phyloP scores from a whole-genome alignment of 176 grass and related monocot species.

The Cenchrus fungigraminus region DNA sequence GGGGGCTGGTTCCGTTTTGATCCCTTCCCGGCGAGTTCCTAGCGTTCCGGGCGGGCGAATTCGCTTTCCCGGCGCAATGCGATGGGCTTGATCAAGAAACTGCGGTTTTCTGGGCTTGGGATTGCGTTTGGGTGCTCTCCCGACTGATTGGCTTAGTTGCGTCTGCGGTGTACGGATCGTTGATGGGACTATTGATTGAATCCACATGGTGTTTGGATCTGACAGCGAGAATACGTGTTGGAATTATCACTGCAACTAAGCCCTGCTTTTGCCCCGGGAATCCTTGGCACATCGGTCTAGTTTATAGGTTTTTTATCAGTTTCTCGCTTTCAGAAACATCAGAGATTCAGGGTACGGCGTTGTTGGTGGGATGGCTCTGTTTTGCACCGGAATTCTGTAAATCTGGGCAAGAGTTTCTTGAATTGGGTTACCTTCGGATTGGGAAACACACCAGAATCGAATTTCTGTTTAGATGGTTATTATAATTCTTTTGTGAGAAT shows the following conservation, averaged over 20 bases:
- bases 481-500: background rate
- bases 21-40: background rate
- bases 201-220: slow-evolving; percentile 14
- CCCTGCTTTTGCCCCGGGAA: background rate
- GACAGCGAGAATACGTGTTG: background rate
- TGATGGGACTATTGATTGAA: background rate
- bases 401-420: slow-evolving; percentile 7
- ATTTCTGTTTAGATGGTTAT: background rate
- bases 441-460: background rate
- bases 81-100: background rate
- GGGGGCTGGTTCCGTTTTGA: background rate
- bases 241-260: background rate
- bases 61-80: slow-evolving; percentile 28
- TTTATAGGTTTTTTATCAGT: background rate
- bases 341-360: background rate
- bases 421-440: slow-evolving; percentile 8
- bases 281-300: background rate
- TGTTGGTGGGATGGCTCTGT: background rate
- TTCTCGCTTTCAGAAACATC: background rate
- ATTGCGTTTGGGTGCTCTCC: slow-evolving; percentile 14
- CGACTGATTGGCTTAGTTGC: background rate
- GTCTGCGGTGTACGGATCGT: slow-evolving; percentile 16
- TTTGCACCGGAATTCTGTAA: background rate
- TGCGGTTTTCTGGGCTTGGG: background rate
- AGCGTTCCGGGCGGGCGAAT: background rate